phyloP scores from a whole-genome alignment of 371 early-diverging fungal species.

The Mucor sp. region DNA sequence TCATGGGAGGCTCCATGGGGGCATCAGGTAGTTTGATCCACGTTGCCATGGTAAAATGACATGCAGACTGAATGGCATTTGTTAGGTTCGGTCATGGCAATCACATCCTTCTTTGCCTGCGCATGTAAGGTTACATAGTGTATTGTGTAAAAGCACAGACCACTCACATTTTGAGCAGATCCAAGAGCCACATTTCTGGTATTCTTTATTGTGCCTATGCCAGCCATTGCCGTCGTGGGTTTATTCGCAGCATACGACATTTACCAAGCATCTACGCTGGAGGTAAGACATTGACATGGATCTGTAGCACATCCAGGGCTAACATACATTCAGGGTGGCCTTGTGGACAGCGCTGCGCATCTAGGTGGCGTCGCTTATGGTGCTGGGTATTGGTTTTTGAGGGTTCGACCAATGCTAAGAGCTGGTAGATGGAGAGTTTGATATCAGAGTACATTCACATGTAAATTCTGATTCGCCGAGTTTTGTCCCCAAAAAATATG shows the following conservation, averaged over 20 bases:
- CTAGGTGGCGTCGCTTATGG: conserved; percentile 61
- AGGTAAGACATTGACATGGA: conserved; percentile 21
- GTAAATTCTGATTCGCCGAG: conserved; percentile 4
- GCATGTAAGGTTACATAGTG: conserved; percentile 40
- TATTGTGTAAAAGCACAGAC: too few species aligned
- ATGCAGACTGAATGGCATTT: neutral
- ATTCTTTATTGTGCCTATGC: conserved; percentile 63
- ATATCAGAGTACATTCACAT: neutral
- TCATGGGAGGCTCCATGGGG: conserved; percentile 33
- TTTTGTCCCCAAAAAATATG: conserved; percentile 17
- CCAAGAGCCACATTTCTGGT: conserved; percentile 55
- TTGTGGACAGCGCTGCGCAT: conserved; percentile 61
- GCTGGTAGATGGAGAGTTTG: conserved; percentile 34
- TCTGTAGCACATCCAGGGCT: neutral
- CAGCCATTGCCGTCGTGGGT: conserved; percentile 55
- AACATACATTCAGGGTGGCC: conserved; percentile 28
- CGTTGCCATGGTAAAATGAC: neutral
- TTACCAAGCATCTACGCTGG: conserved; percentile 39
- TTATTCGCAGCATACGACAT: conserved; percentile 43
- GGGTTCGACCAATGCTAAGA: conserved; percentile 47
- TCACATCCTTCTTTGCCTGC: conserved; percentile 49
- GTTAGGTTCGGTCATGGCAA: conserved; percentile 46
- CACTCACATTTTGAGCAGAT: neutral
- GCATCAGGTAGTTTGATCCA: conserved; percentile 41
- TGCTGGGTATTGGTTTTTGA: conserved; percentile 54